Conservation (phyloP, 805 yeast species). For the Ogataea parapolymorpha region DNA sequence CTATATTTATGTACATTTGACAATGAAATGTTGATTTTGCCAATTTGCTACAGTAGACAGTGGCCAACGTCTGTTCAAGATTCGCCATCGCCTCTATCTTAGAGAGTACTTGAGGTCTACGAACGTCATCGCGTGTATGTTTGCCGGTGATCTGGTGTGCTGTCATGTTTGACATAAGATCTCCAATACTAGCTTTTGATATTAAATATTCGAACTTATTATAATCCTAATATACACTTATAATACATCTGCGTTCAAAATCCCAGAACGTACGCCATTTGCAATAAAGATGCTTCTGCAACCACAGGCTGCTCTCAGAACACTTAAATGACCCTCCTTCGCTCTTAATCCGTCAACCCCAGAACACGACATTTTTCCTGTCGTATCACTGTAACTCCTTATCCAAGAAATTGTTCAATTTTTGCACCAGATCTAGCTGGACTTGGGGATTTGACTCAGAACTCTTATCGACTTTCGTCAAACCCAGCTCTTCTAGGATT, state of each 20-base stretch:
- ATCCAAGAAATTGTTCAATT: conserved; percentile 12
- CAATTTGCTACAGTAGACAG: neutral
- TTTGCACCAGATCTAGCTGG: conserved; percentile 14
- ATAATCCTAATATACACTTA: conserved; percentile 2
- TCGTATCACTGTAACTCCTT: conserved; percentile 2
- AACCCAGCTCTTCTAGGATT: conserved; percentile 12
- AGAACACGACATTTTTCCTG: conserved; percentile 2
- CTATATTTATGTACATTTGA: neutral
- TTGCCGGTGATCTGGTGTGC: too few relatives aligned
- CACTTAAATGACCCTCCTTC: too few relatives aligned
- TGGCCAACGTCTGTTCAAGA: too few relatives aligned
- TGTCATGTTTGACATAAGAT: too few relatives aligned
- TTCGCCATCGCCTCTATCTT: neutral
- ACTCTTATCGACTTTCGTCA: conserved; percentile 1
- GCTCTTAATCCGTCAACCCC: neutral
- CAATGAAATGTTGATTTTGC: neutral
- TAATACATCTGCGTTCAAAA: neutral
- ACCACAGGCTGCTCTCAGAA: too few relatives aligned
- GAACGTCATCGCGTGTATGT: too few relatives aligned
- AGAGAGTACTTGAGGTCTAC: too few relatives aligned
- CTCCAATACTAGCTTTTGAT: neutral
- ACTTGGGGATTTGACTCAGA: neutral
- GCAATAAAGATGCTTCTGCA: too few relatives aligned
- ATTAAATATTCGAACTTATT: conserved; percentile 2
- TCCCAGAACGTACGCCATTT: too few relatives aligned